Evolutionary conservation across 2,329 filamentous ascomycete genomes (phyloP).

Genomic region (Alternaria incomplexa): DNA sequence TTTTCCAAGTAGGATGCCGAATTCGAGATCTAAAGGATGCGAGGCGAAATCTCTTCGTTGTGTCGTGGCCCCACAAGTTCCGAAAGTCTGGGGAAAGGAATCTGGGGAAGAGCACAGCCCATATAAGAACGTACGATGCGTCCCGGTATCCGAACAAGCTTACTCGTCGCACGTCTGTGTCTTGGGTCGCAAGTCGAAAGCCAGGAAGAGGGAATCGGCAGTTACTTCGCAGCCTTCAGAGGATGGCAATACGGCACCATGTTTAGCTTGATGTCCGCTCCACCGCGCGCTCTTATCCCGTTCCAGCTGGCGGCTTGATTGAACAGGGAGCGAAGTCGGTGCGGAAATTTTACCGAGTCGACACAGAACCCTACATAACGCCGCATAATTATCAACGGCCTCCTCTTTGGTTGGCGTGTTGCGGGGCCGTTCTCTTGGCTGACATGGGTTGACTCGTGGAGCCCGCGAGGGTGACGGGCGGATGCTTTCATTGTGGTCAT

Average conservation of each 20-base stretch:
- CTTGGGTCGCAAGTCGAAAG: conserved; percentile 14
- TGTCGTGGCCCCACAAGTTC: conserved; percentile 25
- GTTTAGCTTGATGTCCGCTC: conserved; percentile 22
- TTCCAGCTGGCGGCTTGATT: conserved; percentile 26
- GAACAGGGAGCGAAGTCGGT: conserved; percentile 17
- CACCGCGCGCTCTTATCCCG: conserved; percentile 16
- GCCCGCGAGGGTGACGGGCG: conserved; percentile 23
- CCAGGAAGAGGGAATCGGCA: conserved; percentile 34
- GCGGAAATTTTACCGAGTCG: conserved; percentile 34
- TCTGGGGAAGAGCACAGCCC: conserved; percentile 37
- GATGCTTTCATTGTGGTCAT: conserved; percentile 22
- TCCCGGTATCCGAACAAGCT: conserved; percentile 13
- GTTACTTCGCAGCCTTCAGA: conserved; percentile 29
- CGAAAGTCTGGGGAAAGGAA: conserved; percentile 30
- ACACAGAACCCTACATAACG: conserved; percentile 21
- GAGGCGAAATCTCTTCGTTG: conserved; percentile 8
- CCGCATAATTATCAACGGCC: conserved; percentile 24
- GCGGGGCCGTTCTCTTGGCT: conserved; percentile 43
- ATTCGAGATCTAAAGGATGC: conserved; percentile 1
- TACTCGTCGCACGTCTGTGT: conserved; percentile 1
- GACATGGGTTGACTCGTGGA: conserved; percentile 28
- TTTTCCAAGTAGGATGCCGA: background rate
- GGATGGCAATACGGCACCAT: conserved; percentile 18
- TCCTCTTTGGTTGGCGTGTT: conserved; percentile 24
- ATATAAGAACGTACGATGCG: conserved; percentile 35